These are phyloP conservation scores for Diaporthe aspalathi DNA, from an alignment of 2,329 filamentous ascomycete genomes.

Conservation along the genomic window DNA sequence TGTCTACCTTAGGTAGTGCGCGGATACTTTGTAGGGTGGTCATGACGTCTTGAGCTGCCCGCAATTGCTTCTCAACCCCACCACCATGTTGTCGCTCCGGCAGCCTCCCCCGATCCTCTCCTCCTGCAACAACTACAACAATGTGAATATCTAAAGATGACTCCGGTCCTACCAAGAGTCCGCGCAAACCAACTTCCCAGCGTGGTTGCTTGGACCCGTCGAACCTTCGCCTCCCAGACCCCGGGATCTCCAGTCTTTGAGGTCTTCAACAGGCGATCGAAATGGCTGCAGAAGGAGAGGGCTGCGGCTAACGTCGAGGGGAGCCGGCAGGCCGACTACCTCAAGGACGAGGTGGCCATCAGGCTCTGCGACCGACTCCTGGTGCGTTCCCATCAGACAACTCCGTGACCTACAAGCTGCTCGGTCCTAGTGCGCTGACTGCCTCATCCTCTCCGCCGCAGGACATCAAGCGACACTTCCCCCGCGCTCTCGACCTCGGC, in stretches of 20 bases:
- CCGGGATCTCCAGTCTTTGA: slow-evolving; percentile 83
- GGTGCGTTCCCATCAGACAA: slow-evolving; percentile 56
- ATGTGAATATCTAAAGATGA: slow-evolving; percentile 37
- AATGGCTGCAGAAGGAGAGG: slow-evolving; percentile 92
- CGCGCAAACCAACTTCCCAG: slow-evolving; percentile 20
- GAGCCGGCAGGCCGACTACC: slow-evolving; percentile 87
- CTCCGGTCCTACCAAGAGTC: slow-evolving; percentile 35
- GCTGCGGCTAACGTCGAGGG: slow-evolving; percentile 76
- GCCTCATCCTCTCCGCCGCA: slow-evolving; percentile 47
- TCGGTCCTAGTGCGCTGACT: not conserved
- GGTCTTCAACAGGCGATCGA: slow-evolving; percentile 89
- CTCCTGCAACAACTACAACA: slow-evolving; percentile 19
- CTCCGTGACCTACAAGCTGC: not conserved
- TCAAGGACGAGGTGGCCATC: slow-evolving; percentile 90
- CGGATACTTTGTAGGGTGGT: not conserved
- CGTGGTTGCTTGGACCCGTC: slow-evolving; percentile 46
- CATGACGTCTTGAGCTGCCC: slow-evolving; percentile 31
- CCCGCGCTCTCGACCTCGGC: slow-evolving; percentile 89
- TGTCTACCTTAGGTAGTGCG: no score
- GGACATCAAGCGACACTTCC: slow-evolving; percentile 93
- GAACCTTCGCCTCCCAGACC: slow-evolving; percentile 81
- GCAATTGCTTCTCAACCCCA: slow-evolving; percentile 17
- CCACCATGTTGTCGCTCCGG: slow-evolving; percentile 6
- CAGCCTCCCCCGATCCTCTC: not conserved
- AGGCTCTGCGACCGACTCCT: slow-evolving; percentile 88